Evolutionary conservation across 1,139 yeast species (phyloP).

Genomic region (Sugiyamaella japonica): DNA sequence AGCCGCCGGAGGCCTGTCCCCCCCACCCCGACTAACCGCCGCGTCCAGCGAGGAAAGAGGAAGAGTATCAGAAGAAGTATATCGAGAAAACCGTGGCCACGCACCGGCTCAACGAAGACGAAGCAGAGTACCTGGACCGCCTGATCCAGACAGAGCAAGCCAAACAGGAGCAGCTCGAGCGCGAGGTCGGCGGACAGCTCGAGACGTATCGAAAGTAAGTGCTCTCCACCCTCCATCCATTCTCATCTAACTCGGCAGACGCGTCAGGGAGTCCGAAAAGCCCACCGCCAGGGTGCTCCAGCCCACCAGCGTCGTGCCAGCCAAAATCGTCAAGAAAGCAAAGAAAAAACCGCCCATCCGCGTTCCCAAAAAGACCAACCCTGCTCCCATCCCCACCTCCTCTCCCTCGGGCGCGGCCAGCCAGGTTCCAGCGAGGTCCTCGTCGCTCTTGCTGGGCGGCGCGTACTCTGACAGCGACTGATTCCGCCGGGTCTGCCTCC

Average conservation of each 20-base stretch:
- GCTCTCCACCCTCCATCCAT: neutral
- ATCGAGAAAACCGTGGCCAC: conserved; percentile 20
- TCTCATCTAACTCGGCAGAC: neutral
- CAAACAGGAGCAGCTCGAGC: conserved; percentile 19
- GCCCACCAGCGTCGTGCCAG: neutral
- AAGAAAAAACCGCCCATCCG: neutral
- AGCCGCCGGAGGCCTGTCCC: neutral
- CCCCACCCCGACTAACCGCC: neutral
- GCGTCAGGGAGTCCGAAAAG: conserved; percentile 2
- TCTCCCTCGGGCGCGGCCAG: neutral
- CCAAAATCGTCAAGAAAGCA: conserved; percentile 13
- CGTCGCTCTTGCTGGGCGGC: too few species aligned
- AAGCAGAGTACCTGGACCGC: conserved; percentile 22
- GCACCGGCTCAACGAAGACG: conserved; percentile 24
- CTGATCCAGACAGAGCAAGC: conserved; percentile 16
- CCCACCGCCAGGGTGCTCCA: neutral
- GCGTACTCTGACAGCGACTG: too few species aligned
- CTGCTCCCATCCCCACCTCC: neutral
- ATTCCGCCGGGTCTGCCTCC: too few species aligned
- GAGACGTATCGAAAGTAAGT: conserved; percentile 13
- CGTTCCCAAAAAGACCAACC: neutral
- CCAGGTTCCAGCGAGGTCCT: too few species aligned
- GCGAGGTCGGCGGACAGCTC: conserved; percentile 23
- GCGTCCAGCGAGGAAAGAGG: conserved; percentile 21
- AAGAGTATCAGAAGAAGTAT: conserved; percentile 21